phyloP scores from a whole-genome alignment of 2,329 filamentous ascomycete species.

The Boeremia lycopersici region DNA sequence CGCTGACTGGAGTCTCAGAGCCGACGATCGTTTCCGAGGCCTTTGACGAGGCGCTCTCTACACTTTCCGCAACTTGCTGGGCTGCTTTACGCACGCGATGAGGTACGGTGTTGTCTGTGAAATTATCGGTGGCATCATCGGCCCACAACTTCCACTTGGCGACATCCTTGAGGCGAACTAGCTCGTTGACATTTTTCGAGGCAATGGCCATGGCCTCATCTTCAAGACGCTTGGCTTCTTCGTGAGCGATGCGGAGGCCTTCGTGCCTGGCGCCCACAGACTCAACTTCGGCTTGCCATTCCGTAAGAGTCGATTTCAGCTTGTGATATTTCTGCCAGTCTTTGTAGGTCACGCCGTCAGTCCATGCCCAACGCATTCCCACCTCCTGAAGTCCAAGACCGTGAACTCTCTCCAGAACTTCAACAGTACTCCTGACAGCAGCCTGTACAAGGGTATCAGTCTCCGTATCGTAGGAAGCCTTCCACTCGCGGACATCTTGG shows the following conservation, averaged over 20 bases:
- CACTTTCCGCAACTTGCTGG: conserved; percentile 49
- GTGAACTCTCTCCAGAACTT: conserved; percentile 80
- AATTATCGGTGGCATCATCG: conserved; percentile 77
- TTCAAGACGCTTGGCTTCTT: conserved; percentile 72
- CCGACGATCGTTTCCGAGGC: conserved; percentile 45
- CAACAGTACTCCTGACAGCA: conserved; percentile 79
- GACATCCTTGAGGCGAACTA: conserved; percentile 80
- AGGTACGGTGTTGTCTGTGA: conserved; percentile 70
- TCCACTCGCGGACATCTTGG: conserved; percentile 78
- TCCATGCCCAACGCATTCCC: conserved; percentile 93
- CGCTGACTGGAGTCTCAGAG: conserved; percentile 38
- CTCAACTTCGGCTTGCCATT: conserved; percentile 84
- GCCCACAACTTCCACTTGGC: conserved; percentile 82
- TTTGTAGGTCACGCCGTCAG: conserved; percentile 93
- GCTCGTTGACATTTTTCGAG: conserved; percentile 77
- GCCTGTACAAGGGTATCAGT: conserved; percentile 71
- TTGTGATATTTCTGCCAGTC: conserved; percentile 96
- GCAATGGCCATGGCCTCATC: conserved; percentile 81
- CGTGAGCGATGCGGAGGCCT: conserved; percentile 70
- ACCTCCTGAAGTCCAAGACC: conserved; percentile 88
- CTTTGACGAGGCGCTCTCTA: conserved; percentile 46
- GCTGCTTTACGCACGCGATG: conserved; percentile 58
- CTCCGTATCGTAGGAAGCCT: conserved; percentile 71
- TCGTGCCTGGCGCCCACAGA: conserved; percentile 76
- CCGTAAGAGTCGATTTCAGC: conserved; percentile 78